A percentile compares a stretch with the other conserved stretches of the same genome.
These are phyloP conservation scores for Pseudonectria foliicola DNA, from an alignment of 2,329 filamentous ascomycete species.

Conservation along the genomic window DNA sequence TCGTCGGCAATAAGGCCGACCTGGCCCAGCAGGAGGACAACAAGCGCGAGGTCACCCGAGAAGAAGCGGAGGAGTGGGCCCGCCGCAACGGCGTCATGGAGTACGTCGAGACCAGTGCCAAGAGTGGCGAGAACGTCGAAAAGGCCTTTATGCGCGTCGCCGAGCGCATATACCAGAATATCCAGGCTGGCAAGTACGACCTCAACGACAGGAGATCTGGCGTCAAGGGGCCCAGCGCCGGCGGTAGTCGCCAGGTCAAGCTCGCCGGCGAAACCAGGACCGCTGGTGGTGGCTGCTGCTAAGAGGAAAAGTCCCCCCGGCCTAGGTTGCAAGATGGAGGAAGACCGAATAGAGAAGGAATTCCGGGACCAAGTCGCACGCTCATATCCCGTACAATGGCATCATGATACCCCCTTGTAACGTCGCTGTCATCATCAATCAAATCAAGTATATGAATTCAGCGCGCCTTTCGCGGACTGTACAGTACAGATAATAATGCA, in stretches of 20 bases:
- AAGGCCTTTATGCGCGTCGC: conserved; percentile 88
- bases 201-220: conserved; percentile 87
- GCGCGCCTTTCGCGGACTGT: conserved; percentile 19
- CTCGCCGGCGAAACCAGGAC: conserved; percentile 35
- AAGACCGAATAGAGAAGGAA: conserved; percentile 8
- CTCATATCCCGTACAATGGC: conserved; percentile 6
- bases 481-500: conserved; percentile 22
- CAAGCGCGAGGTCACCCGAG: conserved; percentile 69
- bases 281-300: conserved; percentile 42
- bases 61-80: conserved; percentile 90
- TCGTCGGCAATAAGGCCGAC: conserved; percentile 95
- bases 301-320: conserved; percentile 10
- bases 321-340: background rate
- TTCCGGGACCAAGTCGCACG: conserved; percentile 12
- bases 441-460: conserved; percentile 19
- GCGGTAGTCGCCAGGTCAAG: conserved; percentile 40
- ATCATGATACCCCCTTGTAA: conserved; percentile 25
- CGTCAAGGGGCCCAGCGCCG: conserved; percentile 65
- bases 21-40: conserved; percentile 54
- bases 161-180: conserved; percentile 93
- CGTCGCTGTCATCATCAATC: conserved; percentile 15
- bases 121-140: conserved; percentile 91
- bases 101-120: conserved; percentile 94
- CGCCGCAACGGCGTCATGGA: conserved; percentile 75
- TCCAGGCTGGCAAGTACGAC: conserved; percentile 91